Base-by-base conservation (phyloP, 768 basidiomycete species). In the Lepiota brunneoincarnata region DNA sequence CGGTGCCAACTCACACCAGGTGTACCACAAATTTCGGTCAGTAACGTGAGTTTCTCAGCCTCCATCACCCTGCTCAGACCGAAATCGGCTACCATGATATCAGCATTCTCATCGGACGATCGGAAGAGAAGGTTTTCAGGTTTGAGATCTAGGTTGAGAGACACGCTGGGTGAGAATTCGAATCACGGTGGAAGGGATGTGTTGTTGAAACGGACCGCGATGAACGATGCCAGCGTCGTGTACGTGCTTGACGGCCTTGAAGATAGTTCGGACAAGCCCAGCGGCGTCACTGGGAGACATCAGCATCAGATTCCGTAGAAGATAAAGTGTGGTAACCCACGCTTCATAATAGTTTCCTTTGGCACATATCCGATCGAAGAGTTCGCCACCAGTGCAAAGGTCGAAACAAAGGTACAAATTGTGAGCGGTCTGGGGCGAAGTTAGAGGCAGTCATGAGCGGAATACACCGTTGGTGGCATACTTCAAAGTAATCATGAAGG, bases 321-420 rank as follows among this genome's bases (percentile, higher is more conserved):
- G 45, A 52, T 15, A 34, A 39, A 17, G n/a, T 41, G 4, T 23
- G 23, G 18, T 20, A 20, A 51, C 85, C 62, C 59, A 93, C 91
- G 84, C 86, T 72, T 99, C 96, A 65, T 93, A 94, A 70, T 97
- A 98, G 67, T 93, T 93, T 48, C 93, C 94, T 70, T 94, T 93
- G 26, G 93, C 93, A 65, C 96, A 98, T 75, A 99, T 98, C 46
- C 96, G 83, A 69, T 99, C 96, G 64, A 99, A 98, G n/a, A 99
- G 84, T 70, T 99, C 96, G 40, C 96, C 95, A 48, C 95, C 94
- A 2, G 91, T 94, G 75, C 96, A 98, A 7, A 98, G 83, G 71
- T 98, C 96, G 70, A 97, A 97, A 61, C 87, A 87, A 52, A 98
- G 87, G 71, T 98, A 93, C 43, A 97, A 80, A 63, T 96, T 97